These are phyloP conservation scores for Tinospora cordifolia DNA, from an alignment of 164 flowering plant species.

Conservation along the genomic window DNA sequence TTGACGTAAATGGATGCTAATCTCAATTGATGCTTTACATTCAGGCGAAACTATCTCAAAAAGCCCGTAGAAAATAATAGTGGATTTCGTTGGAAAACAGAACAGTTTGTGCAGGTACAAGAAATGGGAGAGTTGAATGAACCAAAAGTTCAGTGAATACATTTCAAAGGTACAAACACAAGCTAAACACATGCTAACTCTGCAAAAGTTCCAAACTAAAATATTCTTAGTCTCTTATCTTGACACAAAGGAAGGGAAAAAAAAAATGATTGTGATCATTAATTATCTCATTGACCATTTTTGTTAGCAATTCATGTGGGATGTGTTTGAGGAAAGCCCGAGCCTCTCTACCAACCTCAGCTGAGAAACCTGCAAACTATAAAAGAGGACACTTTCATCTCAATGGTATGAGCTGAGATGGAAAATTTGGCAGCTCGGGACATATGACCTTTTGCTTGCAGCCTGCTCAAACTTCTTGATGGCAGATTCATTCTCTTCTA, in stretches of 20 bases:
- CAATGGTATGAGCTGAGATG: conserved; percentile 63
- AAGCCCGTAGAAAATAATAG: neutral
- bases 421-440: conserved; percentile 75
- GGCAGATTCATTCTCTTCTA: conserved; percentile 69
- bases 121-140: neutral
- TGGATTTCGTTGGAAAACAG: neutral
- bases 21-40: neutral
- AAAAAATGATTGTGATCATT: conserved; percentile 1
- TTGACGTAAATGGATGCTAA: neutral
- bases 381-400: conserved; percentile 12
- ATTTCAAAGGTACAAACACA: neutral
- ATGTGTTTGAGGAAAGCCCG: neutral
- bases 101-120: conserved; percentile 14
- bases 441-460: conserved; percentile 51
- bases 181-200: conserved; percentile 3
- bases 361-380: neutral
- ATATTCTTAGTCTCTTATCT: neutral
- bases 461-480: conserved; percentile 78
- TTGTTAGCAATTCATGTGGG: neutral
- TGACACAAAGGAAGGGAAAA: neutral
- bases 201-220: conserved; percentile 6
- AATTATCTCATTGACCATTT: neutral
- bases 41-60: neutral
- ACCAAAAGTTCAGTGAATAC: conserved; percentile 5
- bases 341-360: neutral